Evolutionary conservation across 805 yeast genomes (phyloP), one percentile per base, ranked within the genome.

Genomic region (Myxozyma kluyveri): DNA sequence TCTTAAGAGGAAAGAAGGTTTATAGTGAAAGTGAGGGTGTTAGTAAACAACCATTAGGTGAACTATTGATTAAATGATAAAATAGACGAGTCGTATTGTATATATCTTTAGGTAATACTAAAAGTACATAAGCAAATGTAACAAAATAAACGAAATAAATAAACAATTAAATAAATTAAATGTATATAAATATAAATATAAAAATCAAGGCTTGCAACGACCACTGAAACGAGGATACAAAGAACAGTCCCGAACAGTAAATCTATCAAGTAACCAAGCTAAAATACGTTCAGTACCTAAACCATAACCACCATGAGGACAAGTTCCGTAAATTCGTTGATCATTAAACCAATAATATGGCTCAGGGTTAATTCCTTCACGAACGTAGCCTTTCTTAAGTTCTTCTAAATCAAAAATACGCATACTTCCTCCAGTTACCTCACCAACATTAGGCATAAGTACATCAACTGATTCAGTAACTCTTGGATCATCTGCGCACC

Each of bases 271-370:
- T 68, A 93, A 79, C 99, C 99, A 93, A 36, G 99, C 99, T 63
- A 93, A 78, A 66, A 93, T 88, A 75, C 99, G 86, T 76, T 93
- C 99, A 32, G 96, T 88, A 62, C 99, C 99, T 61, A 93, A 74
- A 66, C 99, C 99, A 75, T 93, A 93, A 62, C 99, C 99, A 71
- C 99, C 99, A 69, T 93, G 99, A 37, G 97, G 97, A 73, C 88
- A 86, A 10, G 97, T 85, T 71, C 99, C 99, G 74, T 93, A 93
- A 73, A 86, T 84, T 74, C 99, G 83, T 75, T 86, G 91, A 69
- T 93, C 99, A 53, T 81, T 81, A 74, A 87, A 95, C 97, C 97
- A 93, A 78, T 91, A 90, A 80, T 93, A 93, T 31, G 91, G 77
- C 21, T 75, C 81, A 50, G 88, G 78, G 68, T 82, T 83, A 65